Base-by-base conservation (phyloP, 306 rosid species). In the Cyclanthera cordifolia region DNA sequence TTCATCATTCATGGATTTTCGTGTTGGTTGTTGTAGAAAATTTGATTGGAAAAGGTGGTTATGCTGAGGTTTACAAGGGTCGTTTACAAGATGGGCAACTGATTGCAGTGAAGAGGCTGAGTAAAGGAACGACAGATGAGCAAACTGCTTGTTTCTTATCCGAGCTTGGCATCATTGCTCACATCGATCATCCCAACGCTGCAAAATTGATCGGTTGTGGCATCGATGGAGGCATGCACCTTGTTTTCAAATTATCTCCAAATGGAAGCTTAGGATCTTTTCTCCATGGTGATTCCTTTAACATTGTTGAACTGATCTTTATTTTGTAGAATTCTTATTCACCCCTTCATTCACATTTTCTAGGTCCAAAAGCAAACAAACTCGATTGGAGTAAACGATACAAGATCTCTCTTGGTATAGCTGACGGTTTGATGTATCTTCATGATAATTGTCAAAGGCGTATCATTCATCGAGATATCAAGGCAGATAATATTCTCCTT, bases 381-480 rank as follows among this genome's bases (percentile, higher is more conserved):
- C 79, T 91, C 13, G 82, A 83, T 73, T 91, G 97, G 97, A 81
- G 80, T 63, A 80, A 68, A 74, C 82, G 96, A 79, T 85, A 85
- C 48, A 91, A 75, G 68, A 88, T 91, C 30, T 76, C 82, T 24
- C 21, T 85, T 21, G 96, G 97, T 51, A 74, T 79, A 27, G 95
- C 96, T 2, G 81, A 85, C 54, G 97, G 97, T 54, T 82, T 91
- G 27, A 72, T 79, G 8, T 91, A 91, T 75, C 96, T 91, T 54
- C 97, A 91, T 74, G 91, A 88, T 66, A 59, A 58, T 75, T 88
- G 96, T 74, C 81, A 75, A 43, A 85, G 84, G 73, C 77, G 90
- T 71, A 86, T 91, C 63, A 83, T 91, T 50, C 97, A 91, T 72
- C 83, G 97, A 73, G 97, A 91, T 67, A 85, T 91, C 43, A 88